Evolutionary conservation across 345 rosid genomes (phyloP).

Genomic region (Dimocarpus longan): DNA sequence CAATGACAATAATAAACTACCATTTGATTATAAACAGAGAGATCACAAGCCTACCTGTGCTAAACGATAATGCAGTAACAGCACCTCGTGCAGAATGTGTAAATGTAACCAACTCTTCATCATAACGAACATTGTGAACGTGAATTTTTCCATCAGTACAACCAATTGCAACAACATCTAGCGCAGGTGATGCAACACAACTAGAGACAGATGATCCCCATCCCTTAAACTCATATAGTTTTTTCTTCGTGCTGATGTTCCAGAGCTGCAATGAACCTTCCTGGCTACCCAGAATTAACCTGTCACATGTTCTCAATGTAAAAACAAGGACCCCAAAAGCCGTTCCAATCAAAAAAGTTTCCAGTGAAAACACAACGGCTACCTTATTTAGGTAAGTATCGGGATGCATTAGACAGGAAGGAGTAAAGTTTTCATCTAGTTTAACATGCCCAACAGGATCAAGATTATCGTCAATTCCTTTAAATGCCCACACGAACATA

Average conservation of each 20-base stretch:
- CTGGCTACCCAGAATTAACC: conserved; percentile 86
- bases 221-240: conserved; percentile 75
- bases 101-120: conserved; percentile 75
- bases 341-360: neutral
- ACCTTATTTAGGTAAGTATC: conserved; percentile 97
- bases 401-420: conserved; percentile 85
- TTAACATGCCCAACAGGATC: conserved; percentile 66
- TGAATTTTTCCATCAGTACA: conserved; percentile 95
- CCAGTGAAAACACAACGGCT: neutral
- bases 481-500: conserved; percentile 76
- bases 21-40: neutral
- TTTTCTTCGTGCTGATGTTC: conserved; percentile 91
- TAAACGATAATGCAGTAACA: conserved; percentile 77
- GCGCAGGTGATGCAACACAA: conserved; percentile 92
- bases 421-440: conserved; percentile 59
- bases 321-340: neutral
- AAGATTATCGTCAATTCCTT: conserved; percentile 62
- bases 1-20: neutral
- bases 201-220: conserved; percentile 76
- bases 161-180: conserved; percentile 93
- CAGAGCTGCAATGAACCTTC: conserved; percentile 92
- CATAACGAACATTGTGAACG: conserved; percentile 74
- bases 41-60: conserved; percentile 57
- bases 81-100: conserved; percentile 82
- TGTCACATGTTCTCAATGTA: conserved; percentile 32